A percentile compares a stretch with the other conserved stretches of the same genome.
Conservation (phyloP, 2,329 filamentous ascomycete genomes). For the Trichoderma gracile region DNA sequence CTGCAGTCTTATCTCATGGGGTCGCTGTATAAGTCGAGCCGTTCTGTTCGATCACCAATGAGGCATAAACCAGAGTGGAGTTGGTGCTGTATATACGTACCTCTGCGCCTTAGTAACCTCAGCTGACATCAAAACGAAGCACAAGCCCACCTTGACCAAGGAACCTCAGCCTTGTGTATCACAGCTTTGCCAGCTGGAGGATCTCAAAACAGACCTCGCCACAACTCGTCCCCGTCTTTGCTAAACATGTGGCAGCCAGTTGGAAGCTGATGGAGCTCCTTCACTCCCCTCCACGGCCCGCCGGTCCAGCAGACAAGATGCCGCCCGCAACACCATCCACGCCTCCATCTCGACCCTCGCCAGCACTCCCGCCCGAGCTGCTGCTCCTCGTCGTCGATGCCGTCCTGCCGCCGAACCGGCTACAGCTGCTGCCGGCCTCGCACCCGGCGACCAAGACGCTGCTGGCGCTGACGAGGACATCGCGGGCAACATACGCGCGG, state of each 20-base stretch:
- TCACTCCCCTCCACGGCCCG: constrained; percentile 1
- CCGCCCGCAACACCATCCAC: neutral
- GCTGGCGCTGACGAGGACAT: constrained; percentile 47
- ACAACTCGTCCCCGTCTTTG: neutral
- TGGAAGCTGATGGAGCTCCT: constrained; percentile 27
- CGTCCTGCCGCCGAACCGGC: constrained; percentile 38
- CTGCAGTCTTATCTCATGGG: neutral
- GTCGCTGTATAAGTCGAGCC: too few relatives aligned
- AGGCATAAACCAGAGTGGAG: neutral
- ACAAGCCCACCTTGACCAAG: neutral
- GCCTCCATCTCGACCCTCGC: constrained; percentile 7
- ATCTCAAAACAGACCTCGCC: neutral
- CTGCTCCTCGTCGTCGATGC: constrained; percentile 41
- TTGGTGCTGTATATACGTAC: neutral
- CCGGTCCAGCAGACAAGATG: neutral
- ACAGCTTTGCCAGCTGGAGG: neutral
- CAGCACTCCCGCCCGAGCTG: constrained; percentile 39
- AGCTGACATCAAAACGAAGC: neutral
- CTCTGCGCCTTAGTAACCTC: neutral
- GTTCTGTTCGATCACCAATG: neutral
- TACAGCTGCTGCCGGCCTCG: constrained; percentile 40
- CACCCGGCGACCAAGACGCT: constrained; percentile 47
- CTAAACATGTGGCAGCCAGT: constrained; percentile 19
- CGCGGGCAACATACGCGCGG: constrained; percentile 43
- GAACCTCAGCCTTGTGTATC: neutral